Base-by-base conservation (phyloP, 768 basidiomycete species). In the Lactarius trivialis region DNA sequence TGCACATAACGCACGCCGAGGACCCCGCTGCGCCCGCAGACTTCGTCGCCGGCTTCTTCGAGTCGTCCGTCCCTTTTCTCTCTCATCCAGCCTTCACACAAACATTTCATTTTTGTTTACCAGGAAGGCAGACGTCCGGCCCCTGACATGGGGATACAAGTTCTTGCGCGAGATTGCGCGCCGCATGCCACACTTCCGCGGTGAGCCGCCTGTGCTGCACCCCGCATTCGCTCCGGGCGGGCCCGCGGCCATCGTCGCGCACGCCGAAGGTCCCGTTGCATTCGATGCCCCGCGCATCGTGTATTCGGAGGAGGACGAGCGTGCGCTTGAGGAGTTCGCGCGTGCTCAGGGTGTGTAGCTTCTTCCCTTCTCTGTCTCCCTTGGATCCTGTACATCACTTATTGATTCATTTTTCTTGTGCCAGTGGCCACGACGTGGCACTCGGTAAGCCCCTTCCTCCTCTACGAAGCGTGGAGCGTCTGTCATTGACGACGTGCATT, bases 111-210 rank as follows among this genome's bases (percentile, higher is more conserved):
- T 60, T 64, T 48, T 12, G 2, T 34, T 30, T 6, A 49, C 1
- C 41, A 21, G 72, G 4, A 53, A 61, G 28, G 70, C 64, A 8
- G 73, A 73, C 53, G 33, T 86, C 4, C 76, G 69, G 0, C 72
- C 78, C 21, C 65, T 85, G 52, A 73, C 74, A 58, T 81, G 81
- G 76, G 75, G 68, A 0, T 87, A 85, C 70, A 87, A 86, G 66
- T 77, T 75, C 57, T 58, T 68, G 6, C 76, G 84, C 2, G 85
- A 87, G 70, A 60, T 82, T 12, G 71, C 74, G 6, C 78, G 85
- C 37, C 79, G 85, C 12, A 82, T 84, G 78, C 58, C 70, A n/a
- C 64, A 59, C 33, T 76, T 75, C 49, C 70, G 74, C 32, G 75
- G 75, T 28, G 74, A 75, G 60, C 62, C 68, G 30, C 59, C 59